Percentiles rank a stretch among this genome's conserved stretches.
phyloP scores from a whole-genome alignment of 129 eudicot species.

The Tagetes erecta region DNA sequence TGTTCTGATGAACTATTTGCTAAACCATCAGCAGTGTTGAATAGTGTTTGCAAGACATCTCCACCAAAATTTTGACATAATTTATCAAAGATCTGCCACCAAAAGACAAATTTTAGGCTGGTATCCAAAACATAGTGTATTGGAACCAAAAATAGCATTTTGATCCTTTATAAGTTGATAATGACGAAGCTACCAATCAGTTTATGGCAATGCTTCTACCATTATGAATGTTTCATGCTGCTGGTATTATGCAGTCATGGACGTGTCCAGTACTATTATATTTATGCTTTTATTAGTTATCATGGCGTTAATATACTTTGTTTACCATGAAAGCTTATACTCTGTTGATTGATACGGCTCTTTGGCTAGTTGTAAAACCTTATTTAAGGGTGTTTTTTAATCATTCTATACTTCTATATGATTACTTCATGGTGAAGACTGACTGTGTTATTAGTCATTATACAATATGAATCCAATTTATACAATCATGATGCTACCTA shows the following conservation, averaged over 20 bases:
- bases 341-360: background rate
- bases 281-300: too few species aligned
- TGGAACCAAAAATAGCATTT: constrained; percentile 15
- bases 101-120: constrained; percentile 23
- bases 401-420: background rate
- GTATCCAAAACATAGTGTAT: background rate
- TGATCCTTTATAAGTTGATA: constrained; percentile 11
- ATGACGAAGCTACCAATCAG: constrained; percentile 25
- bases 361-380: background rate
- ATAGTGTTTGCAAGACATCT: constrained; percentile 87
- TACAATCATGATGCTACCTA: too few species aligned
- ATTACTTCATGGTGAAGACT: too few species aligned
- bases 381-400: background rate
- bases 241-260: background rate
- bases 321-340: background rate
- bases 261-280: background rate
- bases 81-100: constrained; percentile 85
- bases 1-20: constrained; percentile 70
- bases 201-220: background rate
- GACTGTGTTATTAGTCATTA: too few species aligned
- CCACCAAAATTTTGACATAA: constrained; percentile 95
- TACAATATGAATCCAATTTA: too few species aligned
- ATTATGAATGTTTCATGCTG: constrained; percentile 13
- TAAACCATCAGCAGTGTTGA: constrained; percentile 77
- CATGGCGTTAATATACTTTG: background rate